phyloP scores from a whole-genome alignment of 2,329 filamentous ascomycete genomes.

The Hymenoscyphus linearis region DNA sequence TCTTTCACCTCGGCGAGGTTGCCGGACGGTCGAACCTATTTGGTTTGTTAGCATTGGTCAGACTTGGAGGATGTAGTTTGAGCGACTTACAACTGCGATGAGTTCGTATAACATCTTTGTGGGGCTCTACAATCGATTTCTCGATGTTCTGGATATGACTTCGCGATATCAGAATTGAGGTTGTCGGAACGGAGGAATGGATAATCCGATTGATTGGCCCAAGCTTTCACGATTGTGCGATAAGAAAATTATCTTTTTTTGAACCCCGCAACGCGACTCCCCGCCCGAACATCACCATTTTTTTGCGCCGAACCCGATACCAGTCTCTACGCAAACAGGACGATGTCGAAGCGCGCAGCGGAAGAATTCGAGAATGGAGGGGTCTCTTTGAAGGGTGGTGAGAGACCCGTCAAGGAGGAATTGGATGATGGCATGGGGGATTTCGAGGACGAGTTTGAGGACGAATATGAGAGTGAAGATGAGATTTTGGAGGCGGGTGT shows the following conservation, averaged over 20 bases:
- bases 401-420: conserved; percentile 59
- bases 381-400: conserved; percentile 53
- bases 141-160: background rate
- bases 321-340: background rate
- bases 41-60: background rate
- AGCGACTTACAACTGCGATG: conserved; percentile 75
- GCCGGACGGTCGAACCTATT: conserved; percentile 77
- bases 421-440: conserved; percentile 67
- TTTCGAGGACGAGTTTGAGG: conserved; percentile 93
- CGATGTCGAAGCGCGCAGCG: conserved; percentile 57
- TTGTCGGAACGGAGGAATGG: background rate
- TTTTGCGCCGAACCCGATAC: background rate
- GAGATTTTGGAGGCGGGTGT: conserved; percentile 93
- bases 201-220: background rate
- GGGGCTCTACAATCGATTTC: conserved; percentile 15
- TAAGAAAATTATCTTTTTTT: conserved; percentile 10
- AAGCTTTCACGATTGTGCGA: conserved; percentile 6
- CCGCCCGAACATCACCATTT: background rate
- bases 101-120: conserved; percentile 89
- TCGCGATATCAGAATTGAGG: conserved; percentile 1
- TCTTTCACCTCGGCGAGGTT: conserved; percentile 91
- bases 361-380: conserved; percentile 42
- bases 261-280: conserved; percentile 2
- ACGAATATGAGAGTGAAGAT: conserved; percentile 85
- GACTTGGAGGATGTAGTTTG: background rate